Evolutionary conservation across 108 stramenopile species (phyloP), one percentile per base, ranked within the genome.

Genomic region (Cyclotella distinguenda): DNA sequence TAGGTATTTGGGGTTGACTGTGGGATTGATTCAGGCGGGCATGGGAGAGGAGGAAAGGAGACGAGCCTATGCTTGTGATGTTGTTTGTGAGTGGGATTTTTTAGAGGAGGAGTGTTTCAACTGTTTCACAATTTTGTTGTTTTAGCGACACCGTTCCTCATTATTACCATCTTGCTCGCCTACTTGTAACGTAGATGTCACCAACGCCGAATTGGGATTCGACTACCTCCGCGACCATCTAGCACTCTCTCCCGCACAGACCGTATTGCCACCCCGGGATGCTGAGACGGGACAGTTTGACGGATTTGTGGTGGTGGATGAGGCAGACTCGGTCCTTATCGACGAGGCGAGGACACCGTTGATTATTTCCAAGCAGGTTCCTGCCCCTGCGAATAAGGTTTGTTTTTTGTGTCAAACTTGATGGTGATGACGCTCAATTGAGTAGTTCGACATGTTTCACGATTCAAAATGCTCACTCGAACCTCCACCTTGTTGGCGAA

Each of bases 311-410:
- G 82, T 98, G 1, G 97, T 98, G 26, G 97, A 98, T 75, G 97
- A 98, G 68, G 95, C 96, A 3, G 97, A 98, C 68, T 93, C 91
- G 11, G 96, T 98, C n/a, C 72, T 96, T 66, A 96, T 98, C 65
- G 97, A 98, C 66, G 97, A 98, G 82, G 93, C 90, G 1, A 68
- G 95, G 19, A 98, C 97, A 18, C 97, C 97, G 6, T 81, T 98
- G 32, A 96, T 98, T 60, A 96, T 98, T 70, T 88, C 88, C 26
- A 90, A 95, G 70, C 89, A 90, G 64, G 93, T 95, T 26, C 79
- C 82, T 40, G 92, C 94, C 1, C 87, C 88, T 15, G 80, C 87
- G 31, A 83, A 83, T 51, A 95, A 93, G n/a, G n/a, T n/a, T n/a
- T n/a, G n/a, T n/a, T n/a, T n/a, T n/a, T n/a, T n/a, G n/a, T n/a